Conservation (phyloP, 2,329 filamentous ascomycete genomes). For the Dryadomyces quercivorus region DNA sequence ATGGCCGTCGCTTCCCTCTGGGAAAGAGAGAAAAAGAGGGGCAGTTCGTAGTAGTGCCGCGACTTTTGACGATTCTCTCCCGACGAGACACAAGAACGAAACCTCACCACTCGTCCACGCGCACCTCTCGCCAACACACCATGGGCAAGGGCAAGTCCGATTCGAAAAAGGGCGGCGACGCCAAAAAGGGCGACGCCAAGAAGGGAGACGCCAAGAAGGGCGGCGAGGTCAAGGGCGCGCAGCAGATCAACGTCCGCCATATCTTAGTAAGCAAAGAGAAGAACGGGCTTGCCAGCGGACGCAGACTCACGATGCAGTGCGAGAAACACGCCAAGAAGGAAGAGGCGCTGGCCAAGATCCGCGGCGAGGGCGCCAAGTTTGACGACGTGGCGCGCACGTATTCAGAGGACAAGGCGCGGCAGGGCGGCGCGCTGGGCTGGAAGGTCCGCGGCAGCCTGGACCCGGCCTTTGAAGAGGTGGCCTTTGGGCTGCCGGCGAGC, state of each 20-base stretch:
- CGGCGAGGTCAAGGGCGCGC: constrained; percentile 12
- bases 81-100: too few species aligned
- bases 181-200: constrained; percentile 5
- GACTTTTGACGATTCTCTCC: too few species aligned
- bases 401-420: constrained; percentile 65
- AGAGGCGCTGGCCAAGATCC: constrained; percentile 57
- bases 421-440: constrained; percentile 61
- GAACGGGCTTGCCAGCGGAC: background rate
- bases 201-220: constrained; percentile 10
- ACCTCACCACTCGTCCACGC: too few species aligned
- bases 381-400: constrained; percentile 62
- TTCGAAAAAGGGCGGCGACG: constrained; percentile 5
- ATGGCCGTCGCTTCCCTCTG: too few species aligned
- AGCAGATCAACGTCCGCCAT: constrained; percentile 57
- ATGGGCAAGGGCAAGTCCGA: constrained; percentile 14
- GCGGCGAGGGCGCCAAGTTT: constrained; percentile 52
- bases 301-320: constrained; percentile 37
- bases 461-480: constrained; percentile 58
- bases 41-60: too few species aligned
- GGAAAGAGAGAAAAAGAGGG: too few species aligned
- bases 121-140: background rate
- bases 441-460: constrained; percentile 57
- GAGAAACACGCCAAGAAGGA: constrained; percentile 70
- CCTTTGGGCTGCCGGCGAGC: constrained; percentile 56
- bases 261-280: constrained; percentile 38